Evolutionary conservation across 169 alveolate genomes (phyloP), one percentile per base, ranked within the genome.

Genomic region (Plasmodium ovale): DNA sequence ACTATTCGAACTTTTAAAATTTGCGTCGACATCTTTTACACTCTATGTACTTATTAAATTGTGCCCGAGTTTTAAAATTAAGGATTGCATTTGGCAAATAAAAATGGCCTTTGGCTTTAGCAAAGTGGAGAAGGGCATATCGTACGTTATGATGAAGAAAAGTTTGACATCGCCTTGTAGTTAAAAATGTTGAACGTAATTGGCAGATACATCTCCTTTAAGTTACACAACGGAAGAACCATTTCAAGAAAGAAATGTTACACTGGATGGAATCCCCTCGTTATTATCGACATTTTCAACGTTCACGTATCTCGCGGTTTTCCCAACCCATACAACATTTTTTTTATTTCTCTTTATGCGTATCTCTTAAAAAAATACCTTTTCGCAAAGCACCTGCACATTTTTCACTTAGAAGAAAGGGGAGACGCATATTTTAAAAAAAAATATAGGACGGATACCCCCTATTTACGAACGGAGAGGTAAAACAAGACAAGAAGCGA

Each of bases 401-500:
- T 82, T 19, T 65, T 19, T 65, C 27, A 65, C 51, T 82, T 82
- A 23, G 84, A 82, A 39, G 90, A 69, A 39, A 82, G 58, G 31
- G 35, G 59, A 69, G 58, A 64, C 44, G 69, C 84, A 12, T 82
- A 64, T 31, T 67, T 82, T 54, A 62, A 82, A 65, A 82, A 64
- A 82, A 82, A 65, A 31, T 82, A 65, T 70, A 82, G 58, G 53
- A 12, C 82, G 10, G 71, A 82, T 29, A 65, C 67, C 12, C 79
- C 79, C 31, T 82, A 65, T 59, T 5, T 65, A 53, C 64, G 58
- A 82, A 82, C 90, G 58, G 72, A 82, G 16, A 82, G 90, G 90
- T 82, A 35, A 3, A 23, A 56, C 37, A 54, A 35, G 44, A 69
- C 37, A 33, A 16, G 5, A 58, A 25, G 9, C 42, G 54, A 25